These are phyloP conservation scores for Mollisiaceae sp. DNA, from an alignment of 2,329 filamentous ascomycete genomes.

Conservation along the genomic window DNA sequence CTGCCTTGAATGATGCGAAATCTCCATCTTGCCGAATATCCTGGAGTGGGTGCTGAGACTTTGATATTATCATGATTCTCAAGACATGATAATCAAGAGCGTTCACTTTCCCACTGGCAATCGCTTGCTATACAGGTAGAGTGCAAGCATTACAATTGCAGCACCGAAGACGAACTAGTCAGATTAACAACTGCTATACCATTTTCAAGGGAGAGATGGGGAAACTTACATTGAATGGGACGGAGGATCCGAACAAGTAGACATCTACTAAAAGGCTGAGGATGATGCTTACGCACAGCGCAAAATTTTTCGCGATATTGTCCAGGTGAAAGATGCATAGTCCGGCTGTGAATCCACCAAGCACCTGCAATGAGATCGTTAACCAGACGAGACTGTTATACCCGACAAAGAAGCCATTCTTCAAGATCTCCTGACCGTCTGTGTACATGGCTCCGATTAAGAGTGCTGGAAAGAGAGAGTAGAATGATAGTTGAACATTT, in stretches of 20 bases:
- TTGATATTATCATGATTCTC: background rate
- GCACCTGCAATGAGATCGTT: background rate
- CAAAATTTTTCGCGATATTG: slow-evolving; percentile 9
- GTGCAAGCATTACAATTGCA: background rate
- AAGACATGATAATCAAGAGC: background rate
- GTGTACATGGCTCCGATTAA: slow-evolving; percentile 1
- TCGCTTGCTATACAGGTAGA: background rate
- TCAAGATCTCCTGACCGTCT: background rate
- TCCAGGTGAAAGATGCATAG: background rate
- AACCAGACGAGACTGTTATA: slow-evolving; percentile 4
- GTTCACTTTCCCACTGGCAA: background rate
- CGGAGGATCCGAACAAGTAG: background rate
- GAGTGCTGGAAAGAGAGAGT: background rate
- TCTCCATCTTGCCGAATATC: no score
- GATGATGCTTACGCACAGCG: background rate
- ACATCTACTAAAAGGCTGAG: background rate
- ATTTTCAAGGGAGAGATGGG: no score
- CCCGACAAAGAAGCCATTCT: background rate
- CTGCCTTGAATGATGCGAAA: no score
- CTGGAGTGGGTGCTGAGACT: no score
- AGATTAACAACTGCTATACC: background rate
- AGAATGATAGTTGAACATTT: background rate
- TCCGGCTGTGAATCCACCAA: slow-evolving; percentile 6
- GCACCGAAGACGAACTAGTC: background rate
- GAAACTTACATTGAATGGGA: background rate